Percentiles rank a stretch among this genome's conserved stretches.
phyloP scores from a whole-genome alignment of 176 grass and related monocot genomes.

The Ampelocalamus luodianensis region DNA sequence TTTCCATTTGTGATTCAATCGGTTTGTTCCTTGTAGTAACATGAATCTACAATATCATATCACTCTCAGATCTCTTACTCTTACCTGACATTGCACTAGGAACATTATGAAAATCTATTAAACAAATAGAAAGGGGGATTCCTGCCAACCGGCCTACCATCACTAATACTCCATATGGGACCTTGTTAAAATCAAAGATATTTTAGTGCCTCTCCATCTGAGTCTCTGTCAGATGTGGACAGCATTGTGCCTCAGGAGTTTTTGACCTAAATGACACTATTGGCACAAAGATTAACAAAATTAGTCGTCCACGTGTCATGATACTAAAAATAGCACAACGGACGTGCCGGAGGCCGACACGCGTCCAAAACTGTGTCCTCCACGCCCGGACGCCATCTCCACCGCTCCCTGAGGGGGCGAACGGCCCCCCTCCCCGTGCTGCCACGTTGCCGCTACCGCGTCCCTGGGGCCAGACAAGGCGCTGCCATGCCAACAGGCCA shows the following conservation, averaged over 20 bases:
- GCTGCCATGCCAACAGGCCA: too few relatives aligned
- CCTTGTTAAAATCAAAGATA: background rate
- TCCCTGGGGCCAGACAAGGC: too few relatives aligned
- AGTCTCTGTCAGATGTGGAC: background rate
- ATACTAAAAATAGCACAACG: too few relatives aligned
- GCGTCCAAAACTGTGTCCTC: too few relatives aligned
- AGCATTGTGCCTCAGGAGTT: background rate
- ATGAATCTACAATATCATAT: background rate
- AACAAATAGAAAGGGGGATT: background rate
- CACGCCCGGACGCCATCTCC: too few relatives aligned
- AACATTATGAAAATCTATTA: background rate
- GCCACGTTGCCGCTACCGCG: too few relatives aligned
- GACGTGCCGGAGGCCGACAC: too few relatives aligned
- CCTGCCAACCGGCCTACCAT: background rate
- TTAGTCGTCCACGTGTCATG: too few relatives aligned
- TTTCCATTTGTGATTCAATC: background rate
- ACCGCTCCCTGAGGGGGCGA: too few relatives aligned
- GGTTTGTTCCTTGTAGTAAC: background rate
- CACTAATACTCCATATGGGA: background rate
- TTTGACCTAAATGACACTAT: too few relatives aligned
- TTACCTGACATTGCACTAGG: background rate
- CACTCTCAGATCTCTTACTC: background rate
- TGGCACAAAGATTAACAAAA: too few relatives aligned
- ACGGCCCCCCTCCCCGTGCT: too few relatives aligned
- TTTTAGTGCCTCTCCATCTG: background rate